Percentiles rank a stretch among this genome's conserved stretches.
Conservation (phyloP, 495 filamentous ascomycete genomes). For the Aspergillus coremiiformis region DNA sequence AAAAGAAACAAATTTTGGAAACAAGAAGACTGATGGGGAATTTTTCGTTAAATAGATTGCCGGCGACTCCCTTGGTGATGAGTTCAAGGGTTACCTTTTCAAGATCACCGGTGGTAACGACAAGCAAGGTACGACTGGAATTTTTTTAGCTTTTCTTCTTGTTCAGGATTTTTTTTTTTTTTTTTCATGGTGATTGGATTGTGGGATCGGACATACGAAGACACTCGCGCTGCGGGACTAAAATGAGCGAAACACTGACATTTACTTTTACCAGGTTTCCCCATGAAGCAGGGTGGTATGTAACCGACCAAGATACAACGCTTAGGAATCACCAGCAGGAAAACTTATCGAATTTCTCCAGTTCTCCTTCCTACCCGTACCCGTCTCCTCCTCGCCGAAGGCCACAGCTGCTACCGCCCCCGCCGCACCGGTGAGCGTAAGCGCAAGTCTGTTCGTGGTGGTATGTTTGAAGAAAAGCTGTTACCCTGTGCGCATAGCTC, state of each 20-base stretch:
- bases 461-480: slow-evolving; percentile 27
- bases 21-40: slow-evolving; percentile 33
- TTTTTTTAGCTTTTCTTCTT: not conserved
- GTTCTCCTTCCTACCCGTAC: slow-evolving; percentile 93
- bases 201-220: not conserved
- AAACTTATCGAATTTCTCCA: slow-evolving; percentile 28
- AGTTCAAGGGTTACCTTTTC: slow-evolving; percentile 91
- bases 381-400: slow-evolving; percentile 83
- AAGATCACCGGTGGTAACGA: slow-evolving; percentile 99
- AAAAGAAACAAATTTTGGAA: slow-evolving; percentile 16
- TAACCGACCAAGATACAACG: slow-evolving; percentile 18
- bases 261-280: slow-evolving; percentile 56
- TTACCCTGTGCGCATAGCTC: not conserved
- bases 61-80: slow-evolving; percentile 88
- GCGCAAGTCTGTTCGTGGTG: slow-evolving; percentile 95
- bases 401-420: slow-evolving; percentile 89
- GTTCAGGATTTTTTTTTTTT: slow-evolving; percentile 1
- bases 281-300: slow-evolving; percentile 97
- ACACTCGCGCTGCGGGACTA: not conserved
- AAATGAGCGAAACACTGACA: slow-evolving; percentile 22
- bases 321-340: slow-evolving; percentile 10
- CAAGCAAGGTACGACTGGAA: slow-evolving; percentile 69
- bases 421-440: slow-evolving; percentile 97
- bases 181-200: no score
- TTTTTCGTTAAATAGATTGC: slow-evolving; percentile 38